Conservation (phyloP, 345 rosid genomes). For the Sisymbrium irio region DNA sequence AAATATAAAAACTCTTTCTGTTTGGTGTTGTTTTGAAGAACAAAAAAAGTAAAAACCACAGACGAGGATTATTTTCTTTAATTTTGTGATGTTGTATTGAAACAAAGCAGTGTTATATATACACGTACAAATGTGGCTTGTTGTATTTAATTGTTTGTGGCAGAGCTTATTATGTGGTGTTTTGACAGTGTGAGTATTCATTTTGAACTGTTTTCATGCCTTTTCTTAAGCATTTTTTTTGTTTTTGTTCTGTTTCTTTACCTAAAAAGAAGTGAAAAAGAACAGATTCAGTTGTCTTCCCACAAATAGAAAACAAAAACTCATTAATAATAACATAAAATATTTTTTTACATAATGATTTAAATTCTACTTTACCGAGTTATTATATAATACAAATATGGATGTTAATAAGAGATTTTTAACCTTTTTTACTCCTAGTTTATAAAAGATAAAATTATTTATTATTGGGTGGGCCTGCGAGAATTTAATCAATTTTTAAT, state of each 20-base stretch:
- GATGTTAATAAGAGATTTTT: no score
- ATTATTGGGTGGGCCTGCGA: no score
- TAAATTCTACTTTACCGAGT: background rate
- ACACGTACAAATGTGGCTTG: background rate
- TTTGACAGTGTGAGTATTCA: constrained; percentile 17
- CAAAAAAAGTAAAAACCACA: constrained; percentile 10
- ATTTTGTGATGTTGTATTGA: constrained; percentile 19
- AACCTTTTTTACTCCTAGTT: no score
- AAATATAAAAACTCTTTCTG: background rate
- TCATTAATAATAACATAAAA: background rate
- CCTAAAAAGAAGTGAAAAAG: background rate
- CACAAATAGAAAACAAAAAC: constrained; percentile 10
- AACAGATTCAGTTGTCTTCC: background rate
- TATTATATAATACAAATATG: background rate
- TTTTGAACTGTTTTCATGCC: constrained; percentile 37
- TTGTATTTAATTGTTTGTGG: constrained; percentile 21
- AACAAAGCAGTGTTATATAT: constrained; percentile 17
- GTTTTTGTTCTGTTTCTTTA: background rate
- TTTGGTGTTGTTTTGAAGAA: background rate
- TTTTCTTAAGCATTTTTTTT: constrained; percentile 24
- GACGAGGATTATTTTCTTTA: background rate
- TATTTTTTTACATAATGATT: background rate
- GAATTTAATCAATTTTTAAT: no score
- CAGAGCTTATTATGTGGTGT: constrained; percentile 19
- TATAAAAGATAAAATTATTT: no score